Evolutionary conservation across 2,329 filamentous ascomycete species (phyloP).

Genomic region (Botrytis sinoallii): DNA sequence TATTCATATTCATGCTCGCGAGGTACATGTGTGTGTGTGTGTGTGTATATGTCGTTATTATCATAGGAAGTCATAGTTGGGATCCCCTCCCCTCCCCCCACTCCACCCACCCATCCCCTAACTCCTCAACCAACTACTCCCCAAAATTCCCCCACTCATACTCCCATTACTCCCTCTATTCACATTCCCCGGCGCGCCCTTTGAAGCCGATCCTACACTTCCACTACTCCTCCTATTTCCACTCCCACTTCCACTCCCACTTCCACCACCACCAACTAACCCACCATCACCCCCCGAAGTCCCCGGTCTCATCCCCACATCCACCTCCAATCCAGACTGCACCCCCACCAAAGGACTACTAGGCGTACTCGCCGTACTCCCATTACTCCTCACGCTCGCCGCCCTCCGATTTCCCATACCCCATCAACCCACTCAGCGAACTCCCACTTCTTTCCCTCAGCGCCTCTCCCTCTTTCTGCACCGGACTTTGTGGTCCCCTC

Average conservation of each 20-base stretch:
- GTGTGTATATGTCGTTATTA: neutral
- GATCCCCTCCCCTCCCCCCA: no score
- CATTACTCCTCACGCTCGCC: slow-evolving; percentile 18
- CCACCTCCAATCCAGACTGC: slow-evolving; percentile 2
- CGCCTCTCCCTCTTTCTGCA: neutral
- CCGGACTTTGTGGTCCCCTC: neutral
- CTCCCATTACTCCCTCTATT: slow-evolving; percentile 31
- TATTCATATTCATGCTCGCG: neutral
- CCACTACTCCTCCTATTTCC: slow-evolving; percentile 14
- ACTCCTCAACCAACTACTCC: slow-evolving; percentile 53
- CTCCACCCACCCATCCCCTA: slow-evolving; percentile 27
- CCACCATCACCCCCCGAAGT: slow-evolving; percentile 46
- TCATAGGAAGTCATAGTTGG: neutral
- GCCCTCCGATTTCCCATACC: slow-evolving; percentile 12
- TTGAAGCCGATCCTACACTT: slow-evolving; percentile 40
- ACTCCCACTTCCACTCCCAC: slow-evolving; percentile 43
- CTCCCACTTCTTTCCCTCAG: slow-evolving; percentile 4
- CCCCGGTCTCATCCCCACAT: neutral
- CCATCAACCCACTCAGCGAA: slow-evolving; percentile 12
- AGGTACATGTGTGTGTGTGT: neutral
- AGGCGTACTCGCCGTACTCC: slow-evolving; percentile 12
- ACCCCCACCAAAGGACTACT: neutral
- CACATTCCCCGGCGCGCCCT: neutral
- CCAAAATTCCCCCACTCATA: slow-evolving; percentile 46
- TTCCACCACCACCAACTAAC: slow-evolving; percentile 51